Evolutionary conservation across 2,329 filamentous ascomycete species (phyloP).

Genomic region (Phoma sp.): DNA sequence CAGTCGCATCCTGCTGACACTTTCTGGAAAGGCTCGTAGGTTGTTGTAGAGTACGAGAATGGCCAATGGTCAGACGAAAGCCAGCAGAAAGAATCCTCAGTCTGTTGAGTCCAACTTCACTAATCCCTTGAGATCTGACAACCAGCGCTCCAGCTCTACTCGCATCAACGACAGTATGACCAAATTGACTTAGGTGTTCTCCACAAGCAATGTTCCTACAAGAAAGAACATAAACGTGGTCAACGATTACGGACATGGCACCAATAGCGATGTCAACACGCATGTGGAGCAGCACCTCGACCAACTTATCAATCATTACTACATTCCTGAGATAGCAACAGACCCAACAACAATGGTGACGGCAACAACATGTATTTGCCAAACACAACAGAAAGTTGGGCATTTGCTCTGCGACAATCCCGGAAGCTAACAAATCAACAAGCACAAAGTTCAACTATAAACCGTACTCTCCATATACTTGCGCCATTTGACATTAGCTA

Average conservation of each 20-base stretch:
- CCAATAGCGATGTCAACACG: slow-evolving; percentile 49
- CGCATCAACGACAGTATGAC: slow-evolving; percentile 68
- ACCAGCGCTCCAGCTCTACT: slow-evolving; percentile 54
- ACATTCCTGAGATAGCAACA: slow-evolving; percentile 62
- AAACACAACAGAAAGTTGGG: too few species aligned
- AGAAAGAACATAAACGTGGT: slow-evolving; percentile 70
- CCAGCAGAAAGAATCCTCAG: slow-evolving; percentile 53
- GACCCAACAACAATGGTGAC: too few species aligned
- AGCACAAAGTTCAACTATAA: too few species aligned
- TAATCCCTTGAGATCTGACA: slow-evolving; percentile 41
- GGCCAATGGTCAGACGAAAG: slow-evolving; percentile 50
- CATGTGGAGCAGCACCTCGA: slow-evolving; percentile 66
- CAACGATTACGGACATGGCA: slow-evolving; percentile 34
- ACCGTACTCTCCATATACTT: too few species aligned
- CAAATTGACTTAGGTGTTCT: slow-evolving; percentile 87
- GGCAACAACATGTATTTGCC: too few species aligned
- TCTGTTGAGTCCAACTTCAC: slow-evolving; percentile 56
- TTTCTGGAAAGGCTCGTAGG: slow-evolving; percentile 51
- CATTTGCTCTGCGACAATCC: too few species aligned
- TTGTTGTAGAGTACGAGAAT: slow-evolving; percentile 49
- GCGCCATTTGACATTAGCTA: too few species aligned
- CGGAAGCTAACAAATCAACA: too few species aligned
- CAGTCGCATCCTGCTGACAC: slow-evolving; percentile 65
- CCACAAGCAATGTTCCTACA: slow-evolving; percentile 86
- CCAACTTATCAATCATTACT: slow-evolving; percentile 81